Evolutionary conservation across 2,329 filamentous ascomycete species (phyloP), one percentile per base, ranked within the genome.

Genomic region (Pezicula carpinea): DNA sequence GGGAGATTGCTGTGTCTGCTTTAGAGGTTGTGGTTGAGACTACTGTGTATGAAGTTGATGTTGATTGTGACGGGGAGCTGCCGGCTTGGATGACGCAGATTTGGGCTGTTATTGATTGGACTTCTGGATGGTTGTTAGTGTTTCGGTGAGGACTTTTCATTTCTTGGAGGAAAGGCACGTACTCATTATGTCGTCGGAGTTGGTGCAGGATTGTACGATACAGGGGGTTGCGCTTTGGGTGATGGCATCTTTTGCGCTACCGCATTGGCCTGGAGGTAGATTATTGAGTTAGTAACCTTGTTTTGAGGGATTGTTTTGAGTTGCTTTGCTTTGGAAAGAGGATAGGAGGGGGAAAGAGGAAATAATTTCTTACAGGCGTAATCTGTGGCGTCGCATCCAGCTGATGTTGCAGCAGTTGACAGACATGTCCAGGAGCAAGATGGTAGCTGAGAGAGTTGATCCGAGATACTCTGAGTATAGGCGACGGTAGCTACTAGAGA

Each of bases 391-490:
- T 15, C 21, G 35, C 59, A 62, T 4, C 56, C 56, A 35, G 48
- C 43, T 21, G 13, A 21, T 13, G 36, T 38, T 26, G 50, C 48
- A 42, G 57, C 54, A 5, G 38, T 50, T 11, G 23, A 6, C 39
- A 62, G 46, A 39, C 58, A 60, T 11, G 49, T 33, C 17, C 54
- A 39, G 8, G 50, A 40, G 48, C 59, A 62, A 4, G 53, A 34
- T 33, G 59, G 58, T 5, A 62, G 33, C 39, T 51, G 14, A 11
- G 56, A 48, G 1, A 50, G 26, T 10, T 49, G 39, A 1, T 46
- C 43, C 11, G 42, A 31, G 31, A 59, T 49, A 21, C 49, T 45
- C 29, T 61, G 55, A 17, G 59, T 49, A 39, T 48, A 51, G 43
- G 52, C 53, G 31, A 54, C 45, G 10, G 48, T 21, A 21, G 46